These are phyloP conservation scores for Amanita pseudoporphyria DNA, from an alignment of 768 basidiomycete species.

Conservation along the genomic window DNA sequence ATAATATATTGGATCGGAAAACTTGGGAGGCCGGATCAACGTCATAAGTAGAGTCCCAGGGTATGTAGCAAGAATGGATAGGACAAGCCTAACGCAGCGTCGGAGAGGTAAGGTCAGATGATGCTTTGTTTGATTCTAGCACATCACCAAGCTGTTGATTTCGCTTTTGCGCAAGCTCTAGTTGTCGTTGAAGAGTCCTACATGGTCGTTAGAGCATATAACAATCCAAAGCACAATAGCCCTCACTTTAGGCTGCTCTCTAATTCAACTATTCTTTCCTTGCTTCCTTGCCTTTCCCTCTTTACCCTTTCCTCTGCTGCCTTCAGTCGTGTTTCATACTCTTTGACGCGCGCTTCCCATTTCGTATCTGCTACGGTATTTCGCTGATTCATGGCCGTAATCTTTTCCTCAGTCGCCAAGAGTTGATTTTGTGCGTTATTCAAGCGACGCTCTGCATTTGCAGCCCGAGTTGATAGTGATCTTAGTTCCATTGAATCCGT, in stretches of 20 bases:
- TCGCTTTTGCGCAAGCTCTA: slow-evolving; percentile 72
- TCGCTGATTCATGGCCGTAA: slow-evolving; percentile 65
- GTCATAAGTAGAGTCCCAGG: not conserved
- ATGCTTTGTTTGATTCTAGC: slow-evolving; percentile 26
- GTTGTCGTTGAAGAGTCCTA: slow-evolving; percentile 69
- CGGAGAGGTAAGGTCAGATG: slow-evolving; percentile 10
- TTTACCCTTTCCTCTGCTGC: slow-evolving; percentile 89
- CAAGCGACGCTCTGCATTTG: slow-evolving; percentile 84
- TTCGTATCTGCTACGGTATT: slow-evolving; percentile 67
- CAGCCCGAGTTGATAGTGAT: slow-evolving; percentile 61
- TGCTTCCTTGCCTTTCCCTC: slow-evolving; percentile 87
- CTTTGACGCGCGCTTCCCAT: slow-evolving; percentile 93
- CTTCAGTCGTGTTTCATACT: slow-evolving; percentile 76
- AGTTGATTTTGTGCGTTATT: slow-evolving; percentile 81
- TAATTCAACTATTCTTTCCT: slow-evolving; percentile 71
- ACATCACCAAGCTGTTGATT: slow-evolving; percentile 51
- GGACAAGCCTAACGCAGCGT: not conserved
- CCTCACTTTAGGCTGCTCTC: slow-evolving; percentile 61
- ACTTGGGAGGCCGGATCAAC: not conserved
- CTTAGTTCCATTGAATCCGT: slow-evolving; percentile 62
- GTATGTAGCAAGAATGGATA: not conserved
- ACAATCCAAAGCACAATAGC: slow-evolving; percentile 1
- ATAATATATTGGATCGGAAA: not conserved
- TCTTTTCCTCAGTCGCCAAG: slow-evolving; percentile 73
- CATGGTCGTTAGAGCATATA: slow-evolving; percentile 1